Evolutionary conservation across 306 rosid species (phyloP), one percentile per base, ranked within the genome.

Genomic region (Boehmeria nivea): DNA sequence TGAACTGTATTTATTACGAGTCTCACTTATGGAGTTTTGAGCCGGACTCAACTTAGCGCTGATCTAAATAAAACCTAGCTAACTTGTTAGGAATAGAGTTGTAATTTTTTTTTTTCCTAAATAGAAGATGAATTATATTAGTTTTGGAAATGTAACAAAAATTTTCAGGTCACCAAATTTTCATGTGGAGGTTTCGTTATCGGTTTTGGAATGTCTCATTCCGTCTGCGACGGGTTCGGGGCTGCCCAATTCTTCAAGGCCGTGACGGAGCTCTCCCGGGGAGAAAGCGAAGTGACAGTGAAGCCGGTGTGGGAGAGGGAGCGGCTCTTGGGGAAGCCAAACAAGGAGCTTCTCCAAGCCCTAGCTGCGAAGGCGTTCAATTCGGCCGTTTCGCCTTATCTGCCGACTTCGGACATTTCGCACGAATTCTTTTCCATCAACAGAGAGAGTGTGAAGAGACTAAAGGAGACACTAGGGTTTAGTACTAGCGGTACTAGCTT

Each of bases 261-360:
- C 11, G 2, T 78, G 46, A 24, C 46, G 19, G 84, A 78, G 67
- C 67, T 78, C 50, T 76, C 84, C 26, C 66, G 66, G 27, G 80
- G 84, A 1, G 64, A 71, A 53, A 59, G 19, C 25, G 84, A 78
- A 48, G 80, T 77, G 1, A 43, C 70, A n/a, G 72, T 74, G 58
- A 74, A 78, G 58, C 80, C 84, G 4, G 70, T 74, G 47, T 78
- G 84, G 84, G 84, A 78, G 28, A 78, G 84, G 37, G 84, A 78
- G 53, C 66, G 72, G 17, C 52, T 78, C 13, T 15, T 55, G 18
- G 75, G 72, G 17, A 60, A 38, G 51, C 15, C 52, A 37, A 40
- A 13, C 6, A 54, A 70, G 42, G 69, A 64, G 12, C 69, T 78
- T 23, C 54, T 71, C 19, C 20, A 60, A 15, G 36, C 22, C 37